Base-by-base conservation (phyloP, 2,329 filamentous ascomycete species). In the Leptographium galeiforme region DNA sequence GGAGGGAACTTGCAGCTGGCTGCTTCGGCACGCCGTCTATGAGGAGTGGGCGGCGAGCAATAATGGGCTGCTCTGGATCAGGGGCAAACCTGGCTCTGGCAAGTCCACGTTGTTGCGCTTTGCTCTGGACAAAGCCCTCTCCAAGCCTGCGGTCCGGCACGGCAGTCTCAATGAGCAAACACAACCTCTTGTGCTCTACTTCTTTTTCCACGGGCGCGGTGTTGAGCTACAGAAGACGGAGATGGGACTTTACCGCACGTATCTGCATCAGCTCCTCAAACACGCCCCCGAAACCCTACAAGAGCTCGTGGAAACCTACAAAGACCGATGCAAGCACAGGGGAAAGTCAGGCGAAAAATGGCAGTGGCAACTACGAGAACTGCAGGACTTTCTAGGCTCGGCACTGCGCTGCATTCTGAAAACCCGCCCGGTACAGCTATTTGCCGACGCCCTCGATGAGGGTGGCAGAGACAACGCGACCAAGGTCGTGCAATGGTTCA, bases 391-490 rank as follows among this genome's bases (percentile, higher is more conserved):
- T 13, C 55, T 68, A 14, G 6, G 55, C 36, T 52, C 25, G 2
- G 57, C 59, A 0, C 45, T 69, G 30, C 34, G n/a, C 2, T 58
- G 54, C 8, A 32, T 64, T 7, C 19, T 66, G 2, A 14, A 60
- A 6, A 49, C 2, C 10, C 59, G 41, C 0, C 48, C 58, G 2
- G 50, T 68, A 4, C 59, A 54, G 46, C 11, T 69, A 1, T 66
- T 68, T 41, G 50, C 69, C 25, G 68, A 70, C 25, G 68, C 67
- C 0, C 51, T 70, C 1, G 66, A 70, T 52, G 67, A 70, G 51
- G 61, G 61, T 44, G 65, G 63, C 12, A 40, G 64, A 49, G 44
- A 61, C 0, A 52, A 44, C 36, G 66, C 63, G 1, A 36, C 54
- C 2, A 4, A 55, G 0, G 47, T 67, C 1, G 53, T 61, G 6